phyloP scores from a whole-genome alignment of 192 early-diverging fungal species.

The Backusella circina region DNA sequence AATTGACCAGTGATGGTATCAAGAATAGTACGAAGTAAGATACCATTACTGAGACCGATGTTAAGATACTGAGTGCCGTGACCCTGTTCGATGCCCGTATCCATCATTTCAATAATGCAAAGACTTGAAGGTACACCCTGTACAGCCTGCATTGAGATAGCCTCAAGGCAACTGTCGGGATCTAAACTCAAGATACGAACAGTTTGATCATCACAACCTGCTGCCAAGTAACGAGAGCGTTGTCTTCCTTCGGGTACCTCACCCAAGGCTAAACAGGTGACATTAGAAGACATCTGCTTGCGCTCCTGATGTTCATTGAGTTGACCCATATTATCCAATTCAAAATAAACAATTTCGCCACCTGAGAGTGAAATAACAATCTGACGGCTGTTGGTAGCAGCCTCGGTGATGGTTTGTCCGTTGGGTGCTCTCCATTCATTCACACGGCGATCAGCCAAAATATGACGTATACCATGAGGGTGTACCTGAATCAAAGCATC shows the following conservation, averaged over 20 bases:
- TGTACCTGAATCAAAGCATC: conserved; percentile 90
- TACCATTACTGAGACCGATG: conserved; percentile 87
- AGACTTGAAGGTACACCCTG: conserved; percentile 48
- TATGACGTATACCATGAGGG: conserved; percentile 87
- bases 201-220: conserved; percentile 89
- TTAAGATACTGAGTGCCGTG: conserved; percentile 73
- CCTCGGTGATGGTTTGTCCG: conserved; percentile 67
- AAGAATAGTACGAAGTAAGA: conserved; percentile 81
- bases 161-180: conserved; percentile 70
- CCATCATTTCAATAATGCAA: conserved; percentile 76
- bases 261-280: conserved; percentile 77
- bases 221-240: conserved; percentile 77
- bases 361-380: conserved; percentile 80
- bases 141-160: conserved; percentile 52
- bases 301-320: conserved; percentile 86
- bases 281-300: conserved; percentile 64
- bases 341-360: conserved; percentile 90
- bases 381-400: conserved; percentile 80
- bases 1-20: conserved; percentile 83
- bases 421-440: conserved; percentile 92
- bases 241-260: conserved; percentile 75
- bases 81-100: conserved; percentile 56
- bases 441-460: conserved; percentile 80
- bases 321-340: conserved; percentile 76
- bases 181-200: conserved; percentile 87